Evolutionary conservation across 2,329 filamentous ascomycete genomes (phyloP).

Genomic region (Grosmannia clavigera): DNA sequence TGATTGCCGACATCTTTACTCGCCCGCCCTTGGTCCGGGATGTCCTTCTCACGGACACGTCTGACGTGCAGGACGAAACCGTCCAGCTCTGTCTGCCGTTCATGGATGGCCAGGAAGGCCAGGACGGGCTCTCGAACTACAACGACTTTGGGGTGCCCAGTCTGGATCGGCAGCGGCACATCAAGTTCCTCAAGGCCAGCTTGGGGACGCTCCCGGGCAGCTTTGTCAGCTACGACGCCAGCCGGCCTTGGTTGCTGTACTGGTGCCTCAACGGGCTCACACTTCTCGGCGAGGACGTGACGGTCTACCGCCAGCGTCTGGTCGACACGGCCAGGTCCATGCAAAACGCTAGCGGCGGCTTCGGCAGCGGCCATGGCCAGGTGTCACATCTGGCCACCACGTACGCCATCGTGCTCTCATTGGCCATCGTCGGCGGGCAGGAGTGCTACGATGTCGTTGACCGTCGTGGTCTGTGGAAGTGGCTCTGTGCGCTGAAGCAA

Average conservation of each 20-base stretch:
- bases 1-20: conserved; percentile 46
- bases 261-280: conserved; percentile 72
- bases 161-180: conserved; percentile 53
- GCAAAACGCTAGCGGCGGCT: conserved; percentile 75
- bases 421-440: conserved; percentile 66
- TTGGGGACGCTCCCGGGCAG: conserved; percentile 51
- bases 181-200: conserved; percentile 47
- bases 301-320: conserved; percentile 55
- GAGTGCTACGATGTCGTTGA: conserved; percentile 61
- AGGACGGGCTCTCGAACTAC: conserved; percentile 40
- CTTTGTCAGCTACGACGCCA: conserved; percentile 71
- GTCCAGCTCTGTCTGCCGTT: conserved; percentile 57
- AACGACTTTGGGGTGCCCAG: conserved; percentile 64
- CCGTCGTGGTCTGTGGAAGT: conserved; percentile 78
- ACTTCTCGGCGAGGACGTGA: conserved; percentile 63
- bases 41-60: conserved; percentile 53
- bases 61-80: conserved; percentile 54
- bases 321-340: conserved; percentile 64
- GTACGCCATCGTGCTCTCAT: conserved; percentile 70
- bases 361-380: conserved; percentile 89
- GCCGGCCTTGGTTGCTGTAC: conserved; percentile 87
- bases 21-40: conserved; percentile 52
- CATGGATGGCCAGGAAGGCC: conserved; percentile 39
- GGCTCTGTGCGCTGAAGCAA: conserved; percentile 79
- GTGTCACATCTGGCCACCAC: conserved; percentile 77